phyloP scores from a whole-genome alignment of 225 moss, liverwort and hornwort species.

The Bryum argenteum region DNA sequence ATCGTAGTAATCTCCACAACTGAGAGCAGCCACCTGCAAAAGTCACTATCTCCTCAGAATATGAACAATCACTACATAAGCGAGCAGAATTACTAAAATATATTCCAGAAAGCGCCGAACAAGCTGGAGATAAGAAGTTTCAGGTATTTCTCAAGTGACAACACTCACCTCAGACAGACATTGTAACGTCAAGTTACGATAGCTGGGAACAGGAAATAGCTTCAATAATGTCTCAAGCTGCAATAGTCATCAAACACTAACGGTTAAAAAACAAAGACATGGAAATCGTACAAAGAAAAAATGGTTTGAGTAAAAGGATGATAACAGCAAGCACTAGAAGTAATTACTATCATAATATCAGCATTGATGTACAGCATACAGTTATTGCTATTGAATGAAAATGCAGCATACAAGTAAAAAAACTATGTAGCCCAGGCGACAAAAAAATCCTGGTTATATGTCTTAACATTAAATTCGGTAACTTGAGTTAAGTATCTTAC shows the following conservation, averaged over 20 bases:
- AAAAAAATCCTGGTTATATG: not conserved
- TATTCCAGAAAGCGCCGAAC: not conserved
- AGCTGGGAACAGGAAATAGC: conserved; percentile 77
- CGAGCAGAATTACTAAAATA: not conserved
- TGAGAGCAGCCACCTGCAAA: conserved; percentile 87
- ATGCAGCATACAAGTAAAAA: not conserved
- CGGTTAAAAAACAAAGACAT: too few species aligned
- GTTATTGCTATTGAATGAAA: not conserved
- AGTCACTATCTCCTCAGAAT: conserved; percentile 23
- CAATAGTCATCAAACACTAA: conserved; percentile 6
- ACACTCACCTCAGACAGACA: conserved; percentile 78
- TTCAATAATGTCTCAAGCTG: conserved; percentile 93
- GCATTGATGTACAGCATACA: not conserved
- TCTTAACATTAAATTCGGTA: not conserved
- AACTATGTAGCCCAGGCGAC: not conserved
- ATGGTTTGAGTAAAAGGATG: not conserved
- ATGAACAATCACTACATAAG: conserved; percentile 1
- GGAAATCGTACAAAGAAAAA: not conserved
- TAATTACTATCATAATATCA: not conserved
- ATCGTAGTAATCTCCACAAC: conserved; percentile 82
- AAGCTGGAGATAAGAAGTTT: not conserved
- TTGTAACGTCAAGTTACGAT: conserved; percentile 86
- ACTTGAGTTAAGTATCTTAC: conserved; percentile 37
- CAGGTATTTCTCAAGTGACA: not conserved
- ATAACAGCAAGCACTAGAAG: not conserved